Evolutionary conservation across 805 yeast genomes (phyloP).

Genomic region (Ogataea siamensis): DNA sequence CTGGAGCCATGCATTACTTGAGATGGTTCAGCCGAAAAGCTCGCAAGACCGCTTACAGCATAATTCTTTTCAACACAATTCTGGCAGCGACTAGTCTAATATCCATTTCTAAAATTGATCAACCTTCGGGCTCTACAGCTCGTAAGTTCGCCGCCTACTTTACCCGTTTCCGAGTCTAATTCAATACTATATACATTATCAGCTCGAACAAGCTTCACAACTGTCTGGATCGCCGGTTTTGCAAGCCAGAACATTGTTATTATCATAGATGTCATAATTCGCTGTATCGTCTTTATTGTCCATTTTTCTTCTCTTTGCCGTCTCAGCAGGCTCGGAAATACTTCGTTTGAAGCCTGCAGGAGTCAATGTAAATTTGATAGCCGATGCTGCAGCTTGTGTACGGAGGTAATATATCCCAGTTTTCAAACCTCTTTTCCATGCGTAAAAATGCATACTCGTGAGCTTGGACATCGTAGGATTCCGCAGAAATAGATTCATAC

Average conservation of each 20-base stretch:
- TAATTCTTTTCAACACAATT: slow-evolving; percentile 37
- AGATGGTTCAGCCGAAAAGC: slow-evolving; percentile 38
- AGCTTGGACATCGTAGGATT: slow-evolving; percentile 95
- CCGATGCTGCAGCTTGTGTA: slow-evolving; percentile 96
- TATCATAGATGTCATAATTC: slow-evolving; percentile 19
- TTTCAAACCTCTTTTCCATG: slow-evolving; percentile 97
- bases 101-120: slow-evolving; percentile 21
- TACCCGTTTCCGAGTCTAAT: background rate
- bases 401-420: slow-evolving; percentile 98
- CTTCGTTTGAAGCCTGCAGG: slow-evolving; percentile 27
- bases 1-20: slow-evolving; percentile 51
- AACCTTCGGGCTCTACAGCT: slow-evolving; percentile 25
- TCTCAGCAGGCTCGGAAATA: slow-evolving; percentile 16
- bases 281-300: background rate
- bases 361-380: slow-evolving; percentile 86
- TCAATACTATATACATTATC: slow-evolving; percentile 11
- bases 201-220: slow-evolving; percentile 45
- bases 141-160: slow-evolving; percentile 21
- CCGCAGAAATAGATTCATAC: slow-evolving; percentile 82
- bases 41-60: slow-evolving; percentile 44
- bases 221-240: slow-evolving; percentile 25
- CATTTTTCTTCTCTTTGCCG: slow-evolving; percentile 10
- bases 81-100: slow-evolving; percentile 40
- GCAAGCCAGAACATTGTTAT: slow-evolving; percentile 21
- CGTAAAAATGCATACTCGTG: slow-evolving; percentile 97